phyloP scores from a whole-genome alignment of 108 stramenopile genomes.

The Parietichytrium sp. region DNA sequence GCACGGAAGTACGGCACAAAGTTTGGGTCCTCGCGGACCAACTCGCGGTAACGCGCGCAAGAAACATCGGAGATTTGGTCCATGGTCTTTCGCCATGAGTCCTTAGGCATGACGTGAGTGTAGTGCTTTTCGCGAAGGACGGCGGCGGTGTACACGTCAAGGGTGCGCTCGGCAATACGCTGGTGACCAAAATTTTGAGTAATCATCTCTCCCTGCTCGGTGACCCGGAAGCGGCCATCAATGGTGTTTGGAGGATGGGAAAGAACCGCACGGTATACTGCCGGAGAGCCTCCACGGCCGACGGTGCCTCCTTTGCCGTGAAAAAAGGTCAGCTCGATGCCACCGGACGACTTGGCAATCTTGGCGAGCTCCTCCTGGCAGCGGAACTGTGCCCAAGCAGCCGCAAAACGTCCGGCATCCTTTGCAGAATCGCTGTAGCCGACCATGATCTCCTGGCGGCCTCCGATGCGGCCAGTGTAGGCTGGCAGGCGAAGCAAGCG shows the following conservation, averaged over 20 bases:
- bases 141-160: constrained; percentile 93
- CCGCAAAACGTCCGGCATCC: constrained; percentile 92
- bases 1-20: constrained; percentile 95
- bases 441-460: constrained; percentile 95
- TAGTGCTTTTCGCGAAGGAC: constrained; percentile 79
- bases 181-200: constrained; percentile 90
- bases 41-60: constrained; percentile 76
- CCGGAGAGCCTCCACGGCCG: constrained; percentile 91
- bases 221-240: constrained; percentile 95
- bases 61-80: constrained; percentile 70
- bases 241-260: constrained; percentile 91
- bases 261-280: constrained; percentile 76
- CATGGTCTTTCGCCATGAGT: constrained; percentile 80
- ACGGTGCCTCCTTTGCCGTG: constrained; percentile 97
- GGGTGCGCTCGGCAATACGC: constrained; percentile 79
- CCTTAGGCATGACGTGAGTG: constrained; percentile 67
- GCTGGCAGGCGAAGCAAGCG: constrained; percentile 70
- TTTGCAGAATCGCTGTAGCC: constrained; percentile 95
- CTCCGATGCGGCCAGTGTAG: constrained; percentile 76
- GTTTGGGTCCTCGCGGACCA: constrained; percentile 80
- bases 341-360: constrained; percentile 67
- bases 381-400: constrained; percentile 90
- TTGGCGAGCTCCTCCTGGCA: constrained; percentile 81
- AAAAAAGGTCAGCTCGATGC: constrained; percentile 87
- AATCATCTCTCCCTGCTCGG: constrained; percentile 99